A percentile compares a stretch with the other conserved stretches of the same genome.
Conservation (phyloP, 2,329 filamentous ascomycete species). For the Metarhizium humberi region DNA sequence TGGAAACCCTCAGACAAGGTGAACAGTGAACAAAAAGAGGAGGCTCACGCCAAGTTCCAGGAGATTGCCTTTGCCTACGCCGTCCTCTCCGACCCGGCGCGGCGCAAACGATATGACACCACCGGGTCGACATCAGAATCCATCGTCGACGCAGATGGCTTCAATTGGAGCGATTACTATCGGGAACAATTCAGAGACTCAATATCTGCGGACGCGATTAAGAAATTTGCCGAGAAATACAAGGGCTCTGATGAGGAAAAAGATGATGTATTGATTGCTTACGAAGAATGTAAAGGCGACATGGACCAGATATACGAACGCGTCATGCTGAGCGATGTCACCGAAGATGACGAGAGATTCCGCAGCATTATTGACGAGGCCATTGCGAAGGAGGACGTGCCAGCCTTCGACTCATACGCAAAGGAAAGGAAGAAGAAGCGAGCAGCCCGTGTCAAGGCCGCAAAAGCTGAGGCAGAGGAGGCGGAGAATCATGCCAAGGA, state of each 20-base stretch:
- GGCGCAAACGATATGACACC: conserved; percentile 78
- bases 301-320: conserved; percentile 70
- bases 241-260: conserved; percentile 80
- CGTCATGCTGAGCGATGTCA: conserved; percentile 78
- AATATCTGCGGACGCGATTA: conserved; percentile 65
- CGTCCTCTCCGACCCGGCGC: conserved; percentile 72
- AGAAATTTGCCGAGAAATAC: conserved; percentile 68
- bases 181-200: conserved; percentile 71
- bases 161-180: conserved; percentile 89
- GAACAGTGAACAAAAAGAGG: conserved; percentile 52
- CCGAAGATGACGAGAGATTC: conserved; percentile 81
- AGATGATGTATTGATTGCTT: conserved; percentile 67
- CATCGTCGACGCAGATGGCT: conserved; percentile 67
- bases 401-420: conserved; percentile 58
- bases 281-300: conserved; percentile 61
- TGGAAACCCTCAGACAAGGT: conserved; percentile 60
- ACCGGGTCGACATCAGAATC: conserved; percentile 85
- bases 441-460: conserved; percentile 48
- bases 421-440: conserved; percentile 62
- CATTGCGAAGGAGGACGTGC: conserved; percentile 60
- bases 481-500: conserved; percentile 69
- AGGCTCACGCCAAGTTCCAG: conserved; percentile 77
- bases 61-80: conserved; percentile 89
- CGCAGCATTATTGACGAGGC: conserved; percentile 71
- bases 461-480: conserved; percentile 59